phyloP scores from a whole-genome alignment of 2,329 filamentous ascomycete species.

The Trichoderma cornu-damae region DNA sequence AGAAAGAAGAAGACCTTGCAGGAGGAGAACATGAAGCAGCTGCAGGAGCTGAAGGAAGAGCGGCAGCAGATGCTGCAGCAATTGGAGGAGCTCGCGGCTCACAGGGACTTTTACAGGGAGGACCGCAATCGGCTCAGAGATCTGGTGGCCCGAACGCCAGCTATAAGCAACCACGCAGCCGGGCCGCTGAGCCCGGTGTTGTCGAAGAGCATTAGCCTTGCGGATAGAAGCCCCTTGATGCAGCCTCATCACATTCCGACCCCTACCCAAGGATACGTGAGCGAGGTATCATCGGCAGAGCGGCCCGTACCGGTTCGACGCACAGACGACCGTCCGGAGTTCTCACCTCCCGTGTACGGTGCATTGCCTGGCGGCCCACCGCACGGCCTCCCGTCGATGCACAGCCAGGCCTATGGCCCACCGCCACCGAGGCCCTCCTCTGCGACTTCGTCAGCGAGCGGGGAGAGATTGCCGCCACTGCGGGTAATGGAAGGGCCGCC shows the following conservation, averaged over 20 bases:
- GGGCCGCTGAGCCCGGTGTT: constrained; percentile 49
- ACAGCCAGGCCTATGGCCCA: constrained; percentile 35
- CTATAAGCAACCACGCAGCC: constrained; percentile 48
- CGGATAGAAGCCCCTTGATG: constrained; percentile 35
- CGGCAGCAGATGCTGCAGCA: constrained; percentile 58
- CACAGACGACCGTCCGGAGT: constrained; percentile 45
- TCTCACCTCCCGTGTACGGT: constrained; percentile 37
- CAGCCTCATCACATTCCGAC: constrained; percentile 27
- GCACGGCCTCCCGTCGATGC: constrained; percentile 39
- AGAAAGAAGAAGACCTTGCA: constrained; percentile 79
- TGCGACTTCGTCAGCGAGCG: constrained; percentile 34
- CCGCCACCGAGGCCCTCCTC: constrained; percentile 37
- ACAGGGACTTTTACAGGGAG: constrained; percentile 66
- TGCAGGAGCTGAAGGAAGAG: constrained; percentile 64
- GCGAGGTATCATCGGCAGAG: constrained; percentile 42
- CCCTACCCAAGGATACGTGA: constrained; percentile 33
- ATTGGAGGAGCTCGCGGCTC: constrained; percentile 51
- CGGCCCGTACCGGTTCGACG: constrained; percentile 43
- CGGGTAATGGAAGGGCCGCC: constrained; percentile 39
- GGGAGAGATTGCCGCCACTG: constrained; percentile 46
- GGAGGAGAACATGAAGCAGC: constrained; percentile 62
- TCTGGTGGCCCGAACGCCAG: constrained; percentile 56
- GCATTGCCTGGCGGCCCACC: constrained; percentile 33
- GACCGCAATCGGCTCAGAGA: constrained; percentile 68
- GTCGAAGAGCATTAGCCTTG: constrained; percentile 32